These are phyloP conservation scores for Diaporthe helianthi DNA, from an alignment of 2,329 filamentous ascomycete species.

Conservation along the genomic window DNA sequence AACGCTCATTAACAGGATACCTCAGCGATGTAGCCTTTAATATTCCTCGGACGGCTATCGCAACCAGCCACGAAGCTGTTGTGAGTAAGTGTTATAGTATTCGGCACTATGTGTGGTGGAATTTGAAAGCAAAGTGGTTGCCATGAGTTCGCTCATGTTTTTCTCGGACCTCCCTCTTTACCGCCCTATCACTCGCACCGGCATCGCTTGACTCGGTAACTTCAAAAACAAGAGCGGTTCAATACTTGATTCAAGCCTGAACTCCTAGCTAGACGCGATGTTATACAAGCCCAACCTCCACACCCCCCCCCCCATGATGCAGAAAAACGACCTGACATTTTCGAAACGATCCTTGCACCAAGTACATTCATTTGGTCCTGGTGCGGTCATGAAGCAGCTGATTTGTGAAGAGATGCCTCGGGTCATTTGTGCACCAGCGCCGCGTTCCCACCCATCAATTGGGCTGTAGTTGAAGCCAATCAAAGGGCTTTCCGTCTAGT, in stretches of 20 bases:
- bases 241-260: not conserved
- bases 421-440: not conserved
- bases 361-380: not conserved
- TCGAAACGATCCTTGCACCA: not conserved
- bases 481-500: conserved; percentile 8
- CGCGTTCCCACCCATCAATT: not conserved
- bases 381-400: not conserved
- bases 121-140: not conserved
- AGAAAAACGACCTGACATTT: not conserved
- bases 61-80: not conserved
- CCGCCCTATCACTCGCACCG: not conserved
- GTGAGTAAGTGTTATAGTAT: not conserved
- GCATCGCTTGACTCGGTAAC: too few species aligned
- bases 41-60: not conserved
- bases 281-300: not conserved
- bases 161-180: not conserved
- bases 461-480: not conserved
- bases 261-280: conserved; percentile 21
- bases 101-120: not conserved
- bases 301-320: too few species aligned
- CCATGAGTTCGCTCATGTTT: not conserved
- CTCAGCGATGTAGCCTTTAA: too few species aligned
- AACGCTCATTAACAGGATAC: not conserved
- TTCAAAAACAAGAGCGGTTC: not conserved
- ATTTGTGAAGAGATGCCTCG: not conserved